phyloP scores from a whole-genome alignment of 2,329 filamentous ascomycete species.

The Chaetomium globosum region DNA sequence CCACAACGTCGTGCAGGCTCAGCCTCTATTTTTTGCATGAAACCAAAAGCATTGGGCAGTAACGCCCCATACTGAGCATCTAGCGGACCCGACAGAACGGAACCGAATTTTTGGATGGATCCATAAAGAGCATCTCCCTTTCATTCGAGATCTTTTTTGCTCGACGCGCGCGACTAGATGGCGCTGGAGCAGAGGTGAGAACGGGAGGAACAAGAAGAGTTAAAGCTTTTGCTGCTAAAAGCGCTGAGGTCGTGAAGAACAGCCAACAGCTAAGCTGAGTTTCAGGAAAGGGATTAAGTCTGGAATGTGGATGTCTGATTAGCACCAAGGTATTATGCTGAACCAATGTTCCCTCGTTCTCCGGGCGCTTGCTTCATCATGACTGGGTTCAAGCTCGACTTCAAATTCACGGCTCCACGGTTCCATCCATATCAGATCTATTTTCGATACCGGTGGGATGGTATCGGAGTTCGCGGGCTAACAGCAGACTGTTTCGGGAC shows the following conservation, averaged over 20 bases:
- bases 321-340: background rate
- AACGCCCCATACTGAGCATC: background rate
- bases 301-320: background rate
- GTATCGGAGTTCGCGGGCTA: background rate
- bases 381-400: background rate
- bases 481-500: background rate
- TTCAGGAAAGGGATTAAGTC: background rate
- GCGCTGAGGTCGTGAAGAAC: background rate
- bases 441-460: background rate
- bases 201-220: too few relatives aligned
- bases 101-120: background rate
- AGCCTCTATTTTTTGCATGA: slow-evolving; percentile 21
- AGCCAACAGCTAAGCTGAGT: slow-evolving; percentile 15
- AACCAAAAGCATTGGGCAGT: slow-evolving; percentile 12
- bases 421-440: background rate
- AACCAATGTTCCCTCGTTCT: background rate
- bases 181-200: too few relatives aligned
- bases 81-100: slow-evolving; percentile 22
- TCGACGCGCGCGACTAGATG: slow-evolving; percentile 5
- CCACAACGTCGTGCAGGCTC: slow-evolving; percentile 2
- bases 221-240: background rate
- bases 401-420: too few relatives aligned
- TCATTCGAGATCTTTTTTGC: too few relatives aligned
- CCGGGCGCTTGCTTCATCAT: background rate
- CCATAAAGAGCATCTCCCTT: background rate